Conservation (phyloP, 768 basidiomycete genomes). For the Phylloporus sp. region DNA sequence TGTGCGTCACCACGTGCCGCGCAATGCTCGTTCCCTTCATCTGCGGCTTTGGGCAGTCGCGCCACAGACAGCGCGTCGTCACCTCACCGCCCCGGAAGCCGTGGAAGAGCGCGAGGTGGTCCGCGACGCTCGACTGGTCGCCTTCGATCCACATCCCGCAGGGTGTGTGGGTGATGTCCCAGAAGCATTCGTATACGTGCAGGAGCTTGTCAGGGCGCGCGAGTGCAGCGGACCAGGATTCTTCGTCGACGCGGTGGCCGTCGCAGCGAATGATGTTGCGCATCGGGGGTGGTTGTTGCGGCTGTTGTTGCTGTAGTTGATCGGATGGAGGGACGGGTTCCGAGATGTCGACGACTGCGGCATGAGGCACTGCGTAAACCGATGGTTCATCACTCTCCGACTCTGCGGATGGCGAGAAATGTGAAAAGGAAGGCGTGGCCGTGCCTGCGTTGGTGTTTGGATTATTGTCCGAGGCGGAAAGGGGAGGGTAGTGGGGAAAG, state of each 20-base stretch:
- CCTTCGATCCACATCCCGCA: constrained; percentile 35
- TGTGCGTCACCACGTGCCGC: constrained; percentile 31
- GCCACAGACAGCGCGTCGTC: constrained; percentile 30
- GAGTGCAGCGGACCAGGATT: constrained; percentile 23
- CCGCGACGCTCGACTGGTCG: constrained; percentile 31
- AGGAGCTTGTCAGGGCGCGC: constrained; percentile 20
- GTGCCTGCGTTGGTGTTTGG: background rate
- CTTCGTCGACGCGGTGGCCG: constrained; percentile 26
- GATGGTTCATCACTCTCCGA: constrained; percentile 22
- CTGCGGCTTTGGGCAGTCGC: constrained; percentile 22
- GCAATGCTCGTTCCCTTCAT: constrained; percentile 35
- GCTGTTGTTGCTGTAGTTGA: constrained; percentile 1
- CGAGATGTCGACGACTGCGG: constrained; percentile 14
- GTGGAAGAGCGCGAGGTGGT: constrained; percentile 31
- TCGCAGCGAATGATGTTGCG: constrained; percentile 26
- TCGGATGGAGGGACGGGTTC: constrained; percentile 5
- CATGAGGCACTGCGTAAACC: constrained; percentile 11
- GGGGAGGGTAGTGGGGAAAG: constrained; percentile 17
- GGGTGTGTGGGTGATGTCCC: constrained; percentile 22
- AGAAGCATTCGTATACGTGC: constrained; percentile 31
- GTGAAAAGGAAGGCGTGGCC: constrained; percentile 2
- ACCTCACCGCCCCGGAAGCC: constrained; percentile 30
- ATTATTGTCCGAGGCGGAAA: constrained; percentile 7
- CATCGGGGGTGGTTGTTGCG: background rate
- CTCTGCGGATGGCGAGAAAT: constrained; percentile 20